Evolutionary conservation across 768 basidiomycete species (phyloP).

Genomic region (Russula sp.): DNA sequence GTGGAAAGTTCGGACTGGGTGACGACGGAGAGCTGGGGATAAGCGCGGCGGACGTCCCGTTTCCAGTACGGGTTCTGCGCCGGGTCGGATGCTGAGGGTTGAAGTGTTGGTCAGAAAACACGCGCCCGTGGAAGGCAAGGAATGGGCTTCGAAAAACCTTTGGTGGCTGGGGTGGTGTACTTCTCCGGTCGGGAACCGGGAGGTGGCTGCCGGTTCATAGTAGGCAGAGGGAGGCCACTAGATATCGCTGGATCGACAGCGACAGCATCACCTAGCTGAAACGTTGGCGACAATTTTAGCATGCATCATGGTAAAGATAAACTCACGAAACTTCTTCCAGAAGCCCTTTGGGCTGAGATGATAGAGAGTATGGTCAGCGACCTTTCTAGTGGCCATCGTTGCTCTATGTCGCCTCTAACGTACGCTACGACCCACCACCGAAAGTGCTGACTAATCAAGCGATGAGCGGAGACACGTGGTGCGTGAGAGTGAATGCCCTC

Average conservation of each 20-base stretch:
- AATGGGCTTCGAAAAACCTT: slow-evolving; percentile 45
- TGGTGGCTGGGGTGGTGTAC: slow-evolving; percentile 84
- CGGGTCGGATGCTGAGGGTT: slow-evolving; percentile 64
- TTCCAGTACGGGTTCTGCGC: slow-evolving; percentile 95
- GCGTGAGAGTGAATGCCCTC: no score
- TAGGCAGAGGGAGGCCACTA: slow-evolving; percentile 74
- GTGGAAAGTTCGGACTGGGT: slow-evolving; percentile 78
- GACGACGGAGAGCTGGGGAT: slow-evolving; percentile 87
- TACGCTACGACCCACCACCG: no score
- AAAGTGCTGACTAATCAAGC: slow-evolving; percentile 10
- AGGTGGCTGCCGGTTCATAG: slow-evolving; percentile 71
- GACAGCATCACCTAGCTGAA: slow-evolving; percentile 62
- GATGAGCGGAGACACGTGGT: background rate
- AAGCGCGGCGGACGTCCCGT: slow-evolving; percentile 86
- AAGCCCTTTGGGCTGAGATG: slow-evolving; percentile 86
- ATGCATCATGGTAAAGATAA: background rate
- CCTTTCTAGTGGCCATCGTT: slow-evolving; percentile 69
- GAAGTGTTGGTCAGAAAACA: slow-evolving; percentile 21
- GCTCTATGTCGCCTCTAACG: background rate
- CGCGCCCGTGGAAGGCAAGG: background rate
- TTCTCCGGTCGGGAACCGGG: slow-evolving; percentile 85
- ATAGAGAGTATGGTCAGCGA: slow-evolving; percentile 84
- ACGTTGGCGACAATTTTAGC: background rate
- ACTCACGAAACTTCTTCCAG: slow-evolving; percentile 94
- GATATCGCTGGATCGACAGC: slow-evolving; percentile 90